Conservation (phyloP, 169 alveolate species). For the Cryptosporidium sp. region DNA sequence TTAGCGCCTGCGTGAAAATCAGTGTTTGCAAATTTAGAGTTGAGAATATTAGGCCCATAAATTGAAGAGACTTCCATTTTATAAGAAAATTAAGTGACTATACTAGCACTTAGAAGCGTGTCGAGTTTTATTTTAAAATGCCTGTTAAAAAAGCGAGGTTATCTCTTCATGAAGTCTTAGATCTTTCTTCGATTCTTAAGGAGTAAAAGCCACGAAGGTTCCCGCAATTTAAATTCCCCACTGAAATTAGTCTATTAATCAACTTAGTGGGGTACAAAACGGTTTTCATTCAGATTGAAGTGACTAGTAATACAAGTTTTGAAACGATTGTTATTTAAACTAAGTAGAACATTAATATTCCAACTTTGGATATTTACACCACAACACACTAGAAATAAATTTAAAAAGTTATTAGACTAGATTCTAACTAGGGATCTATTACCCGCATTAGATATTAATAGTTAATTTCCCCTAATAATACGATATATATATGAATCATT, state of each 20-base stretch:
- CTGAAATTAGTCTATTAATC: not conserved
- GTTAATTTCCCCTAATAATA: not conserved
- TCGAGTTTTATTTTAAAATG: not conserved
- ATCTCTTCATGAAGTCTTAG: not conserved
- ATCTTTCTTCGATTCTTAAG: not conserved
- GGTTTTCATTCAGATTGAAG: not conserved
- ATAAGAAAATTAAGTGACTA: not conserved
- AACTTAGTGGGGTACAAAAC: not conserved
- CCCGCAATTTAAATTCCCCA: conserved; percentile 13
- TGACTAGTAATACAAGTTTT: not conserved
- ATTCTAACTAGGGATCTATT: not conserved
- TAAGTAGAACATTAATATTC: not conserved
- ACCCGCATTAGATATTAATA: not conserved
- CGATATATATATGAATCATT: not conserved
- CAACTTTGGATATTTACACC: not conserved
- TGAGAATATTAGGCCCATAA: conserved; percentile 25
- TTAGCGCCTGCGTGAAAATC: not conserved
- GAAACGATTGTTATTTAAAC: not conserved
- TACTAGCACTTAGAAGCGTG: not conserved
- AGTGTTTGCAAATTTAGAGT: not conserved
- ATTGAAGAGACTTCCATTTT: conserved; percentile 23
- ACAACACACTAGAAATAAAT: no score
- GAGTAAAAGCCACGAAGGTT: not conserved
- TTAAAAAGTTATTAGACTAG: not conserved
- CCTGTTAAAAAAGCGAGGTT: not conserved